Percentiles rank a stretch among this genome's conserved stretches.
Evolutionary conservation across 2,329 filamentous ascomycete species (phyloP).

Genomic region (Calonectria pauciramosa): DNA sequence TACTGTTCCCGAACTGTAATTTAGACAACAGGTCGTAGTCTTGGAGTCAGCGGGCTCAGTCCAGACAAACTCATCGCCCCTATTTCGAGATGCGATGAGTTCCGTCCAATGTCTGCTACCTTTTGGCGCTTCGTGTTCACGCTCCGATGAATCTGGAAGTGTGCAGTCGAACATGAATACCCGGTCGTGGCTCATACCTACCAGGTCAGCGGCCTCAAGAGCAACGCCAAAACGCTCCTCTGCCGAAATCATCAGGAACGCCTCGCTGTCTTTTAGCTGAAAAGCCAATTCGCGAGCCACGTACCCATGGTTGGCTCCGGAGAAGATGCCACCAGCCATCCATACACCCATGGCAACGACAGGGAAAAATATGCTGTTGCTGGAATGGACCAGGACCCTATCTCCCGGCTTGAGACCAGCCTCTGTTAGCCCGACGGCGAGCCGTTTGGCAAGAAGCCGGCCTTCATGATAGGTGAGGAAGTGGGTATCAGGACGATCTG

Average conservation of each 20-base stretch:
- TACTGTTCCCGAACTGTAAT: conserved; percentile 81
- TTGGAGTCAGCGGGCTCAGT: conserved; percentile 65
- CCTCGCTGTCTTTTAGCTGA: conserved; percentile 80
- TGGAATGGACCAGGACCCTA: conserved; percentile 79
- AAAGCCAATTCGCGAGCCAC: conserved; percentile 80
- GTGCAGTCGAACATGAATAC: conserved; percentile 77
- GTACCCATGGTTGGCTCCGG: conserved; percentile 78
- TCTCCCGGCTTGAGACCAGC: conserved; percentile 77
- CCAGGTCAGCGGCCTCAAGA: conserved; percentile 73
- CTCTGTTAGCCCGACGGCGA: conserved; percentile 76
- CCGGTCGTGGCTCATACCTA: conserved; percentile 65
- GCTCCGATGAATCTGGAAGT: conserved; percentile 58
- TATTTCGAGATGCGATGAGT: conserved; percentile 65
- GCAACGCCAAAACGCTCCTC: conserved; percentile 72
- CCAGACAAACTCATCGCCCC: conserved; percentile 75
- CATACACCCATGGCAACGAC: conserved; percentile 78
- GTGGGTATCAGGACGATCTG: conserved; percentile 75
- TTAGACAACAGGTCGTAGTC: conserved; percentile 74
- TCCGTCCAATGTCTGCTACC: conserved; percentile 71
- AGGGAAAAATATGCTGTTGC: conserved; percentile 81
- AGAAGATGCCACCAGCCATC: conserved; percentile 85
- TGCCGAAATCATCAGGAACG: conserved; percentile 76
- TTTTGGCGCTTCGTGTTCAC: conserved; percentile 26
- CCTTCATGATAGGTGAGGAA: conserved; percentile 75
- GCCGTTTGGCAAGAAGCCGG: conserved; percentile 78